Conservation (phyloP, 495 filamentous ascomycete species). For the Jackrogersella minutella region DNA sequence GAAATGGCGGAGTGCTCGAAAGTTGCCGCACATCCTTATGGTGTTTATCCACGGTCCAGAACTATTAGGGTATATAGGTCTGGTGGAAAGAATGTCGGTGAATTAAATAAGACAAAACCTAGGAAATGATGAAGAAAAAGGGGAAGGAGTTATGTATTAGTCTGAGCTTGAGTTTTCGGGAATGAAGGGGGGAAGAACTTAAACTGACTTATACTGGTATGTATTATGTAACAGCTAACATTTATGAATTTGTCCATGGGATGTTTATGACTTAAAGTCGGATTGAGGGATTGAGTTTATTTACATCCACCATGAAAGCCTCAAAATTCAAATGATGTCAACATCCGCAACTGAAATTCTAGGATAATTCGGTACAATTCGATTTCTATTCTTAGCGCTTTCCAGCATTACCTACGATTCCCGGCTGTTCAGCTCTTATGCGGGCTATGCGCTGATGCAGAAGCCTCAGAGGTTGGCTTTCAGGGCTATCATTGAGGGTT, state of each 20-base stretch:
- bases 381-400: conserved; percentile 37
- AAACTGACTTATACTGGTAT: neutral
- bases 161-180: neutral
- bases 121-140: neutral
- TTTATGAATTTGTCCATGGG: neutral
- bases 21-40: neutral
- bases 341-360: neutral
- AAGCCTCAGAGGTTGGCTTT: neutral
- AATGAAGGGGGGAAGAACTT: neutral
- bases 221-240: neutral
- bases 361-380: too few relatives aligned
- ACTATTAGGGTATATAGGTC: neutral
- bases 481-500: conserved; percentile 14
- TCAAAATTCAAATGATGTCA: conserved; percentile 27
- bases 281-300: too few relatives aligned
- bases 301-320: conserved; percentile 28
- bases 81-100: neutral
- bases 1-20: conserved; percentile 4
- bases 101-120: neutral
- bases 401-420: conserved; percentile 18
- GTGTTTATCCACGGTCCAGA: conserved; percentile 15
- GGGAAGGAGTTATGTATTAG: too few relatives aligned
- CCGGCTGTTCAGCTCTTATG: conserved; percentile 38
- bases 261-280: conserved; percentile 4
- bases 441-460: conserved; percentile 36